Base-by-base conservation (phyloP, 2,329 filamentous ascomycete genomes). In the Cordyceps pruinosa region DNA sequence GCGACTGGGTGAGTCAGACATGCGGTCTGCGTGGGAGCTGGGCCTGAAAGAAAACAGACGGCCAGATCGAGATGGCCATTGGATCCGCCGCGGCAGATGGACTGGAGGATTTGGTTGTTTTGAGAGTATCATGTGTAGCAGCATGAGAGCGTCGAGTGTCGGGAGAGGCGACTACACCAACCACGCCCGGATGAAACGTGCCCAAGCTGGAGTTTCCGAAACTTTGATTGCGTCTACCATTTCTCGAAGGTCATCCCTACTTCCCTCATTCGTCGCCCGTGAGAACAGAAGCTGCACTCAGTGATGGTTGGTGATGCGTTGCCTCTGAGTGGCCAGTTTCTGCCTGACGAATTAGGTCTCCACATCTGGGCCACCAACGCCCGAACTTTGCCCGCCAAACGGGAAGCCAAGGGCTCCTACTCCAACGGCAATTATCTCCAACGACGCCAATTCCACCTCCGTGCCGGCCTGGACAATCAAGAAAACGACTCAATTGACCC, bases 401-500 rank as follows among this genome's bases (percentile, higher is more conserved):
- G 35, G 55, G 35, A 62, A 61, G 63, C 63, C 64, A 66, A 50
- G 15, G 30, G 42, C 44, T 49, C n/a, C 35, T 47, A 48, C 46
- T 28, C 17, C 52, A 39, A 47, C 57, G 50, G 21, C 57, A 35
- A 52, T 10, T 48, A 17, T 19, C n/a, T 23, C 34, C 34, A 45
- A 30, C 26, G 35, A 47, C 30, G n/a, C 17, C 34, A 45, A 39
- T 52, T 42, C 34, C 25, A 15, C 48, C 23, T 32, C 47, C 35
- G 39, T 53, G 28, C 39, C 39, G 50, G 39, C 41, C 44, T 26
- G n/a, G 42, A 55, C 32, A 21, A 46, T 37, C 23, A n/a, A 17
- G 6, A 12, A 37, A n/a, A 41, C 30, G 35, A 48, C 26, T 65
- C 71, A 70, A 72, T 72, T 70, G 68, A 69, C 64, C 57, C 64